phyloP scores from a whole-genome alignment of 495 filamentous ascomycete species.

The Talaromyces borbonicus region DNA sequence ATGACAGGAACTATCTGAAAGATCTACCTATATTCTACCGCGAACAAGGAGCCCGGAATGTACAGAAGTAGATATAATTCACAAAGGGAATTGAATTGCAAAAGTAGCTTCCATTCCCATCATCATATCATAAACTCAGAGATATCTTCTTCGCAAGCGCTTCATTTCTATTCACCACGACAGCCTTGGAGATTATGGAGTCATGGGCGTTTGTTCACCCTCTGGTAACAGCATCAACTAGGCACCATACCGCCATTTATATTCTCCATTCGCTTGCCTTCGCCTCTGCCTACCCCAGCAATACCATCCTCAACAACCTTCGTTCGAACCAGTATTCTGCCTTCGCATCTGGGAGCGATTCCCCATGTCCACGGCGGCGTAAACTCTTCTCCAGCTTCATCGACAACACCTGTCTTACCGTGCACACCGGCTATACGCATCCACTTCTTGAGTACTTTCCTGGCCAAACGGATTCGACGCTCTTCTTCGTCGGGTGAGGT shows the following conservation, averaged over 20 bases:
- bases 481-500: constrained; percentile 31
- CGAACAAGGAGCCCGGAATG: no score
- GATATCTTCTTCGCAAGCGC: no score
- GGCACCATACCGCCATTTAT: constrained; percentile 13
- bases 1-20: no score
- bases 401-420: constrained; percentile 30
- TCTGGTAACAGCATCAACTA: background rate
- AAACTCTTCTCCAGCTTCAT: constrained; percentile 44
- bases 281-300: background rate
- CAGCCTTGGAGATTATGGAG: no score
- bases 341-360: constrained; percentile 67
- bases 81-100: no score
- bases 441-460: constrained; percentile 63
- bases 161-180: no score
- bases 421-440: constrained; percentile 54
- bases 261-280: constrained; percentile 33
- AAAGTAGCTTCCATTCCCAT: no score
- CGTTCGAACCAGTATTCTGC: constrained; percentile 47
- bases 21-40: no score
- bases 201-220: no score
- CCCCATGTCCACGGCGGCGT: constrained; percentile 68
- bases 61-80: no score
- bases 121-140: no score
- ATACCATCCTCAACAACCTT: background rate
- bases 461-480: constrained; percentile 37